phyloP scores from a whole-genome alignment of 2,329 filamentous ascomycete species.

The Aspergillus intermedius region DNA sequence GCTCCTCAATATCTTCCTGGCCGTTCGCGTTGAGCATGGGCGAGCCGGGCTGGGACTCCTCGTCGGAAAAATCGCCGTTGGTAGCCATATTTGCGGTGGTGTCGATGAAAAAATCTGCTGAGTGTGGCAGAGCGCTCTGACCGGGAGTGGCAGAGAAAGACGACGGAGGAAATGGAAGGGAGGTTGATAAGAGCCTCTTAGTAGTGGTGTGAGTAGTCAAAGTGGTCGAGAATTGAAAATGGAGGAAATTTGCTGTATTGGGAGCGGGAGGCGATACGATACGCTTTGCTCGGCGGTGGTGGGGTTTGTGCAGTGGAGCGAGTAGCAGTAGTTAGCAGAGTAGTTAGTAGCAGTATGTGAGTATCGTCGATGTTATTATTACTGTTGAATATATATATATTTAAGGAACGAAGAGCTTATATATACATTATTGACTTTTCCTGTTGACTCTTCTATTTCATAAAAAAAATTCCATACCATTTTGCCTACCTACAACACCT shows the following conservation, averaged over 20 bases:
- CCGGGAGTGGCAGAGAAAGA: background rate
- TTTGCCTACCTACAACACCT: too few relatives aligned
- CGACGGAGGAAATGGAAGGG: constrained; percentile 5
- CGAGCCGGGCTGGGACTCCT: constrained; percentile 51
- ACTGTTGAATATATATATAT: background rate
- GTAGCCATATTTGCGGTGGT: constrained; percentile 45
- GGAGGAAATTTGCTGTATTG: constrained; percentile 32
- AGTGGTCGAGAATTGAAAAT: constrained; percentile 15
- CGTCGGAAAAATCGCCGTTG: constrained; percentile 51
- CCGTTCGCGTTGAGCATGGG: constrained; percentile 47
- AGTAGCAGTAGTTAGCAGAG: constrained; percentile 24
- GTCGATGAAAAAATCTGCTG: constrained; percentile 12
- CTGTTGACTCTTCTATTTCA: too few relatives aligned
- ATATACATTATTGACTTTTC: too few relatives aligned
- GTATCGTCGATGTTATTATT: background rate
- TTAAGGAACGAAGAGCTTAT: too few relatives aligned
- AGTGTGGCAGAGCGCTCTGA: background rate
- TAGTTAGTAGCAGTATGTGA: background rate
- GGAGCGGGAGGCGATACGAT: constrained; percentile 29
- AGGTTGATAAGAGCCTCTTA: constrained; percentile 3
- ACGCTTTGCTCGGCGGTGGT: constrained; percentile 17
- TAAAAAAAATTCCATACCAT: too few relatives aligned
- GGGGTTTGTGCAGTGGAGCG: constrained; percentile 35
- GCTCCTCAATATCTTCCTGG: constrained; percentile 68
- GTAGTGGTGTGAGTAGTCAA: constrained; percentile 2